Conservation (phyloP, 2,329 filamentous ascomycete species). For the Nemania sp. region DNA sequence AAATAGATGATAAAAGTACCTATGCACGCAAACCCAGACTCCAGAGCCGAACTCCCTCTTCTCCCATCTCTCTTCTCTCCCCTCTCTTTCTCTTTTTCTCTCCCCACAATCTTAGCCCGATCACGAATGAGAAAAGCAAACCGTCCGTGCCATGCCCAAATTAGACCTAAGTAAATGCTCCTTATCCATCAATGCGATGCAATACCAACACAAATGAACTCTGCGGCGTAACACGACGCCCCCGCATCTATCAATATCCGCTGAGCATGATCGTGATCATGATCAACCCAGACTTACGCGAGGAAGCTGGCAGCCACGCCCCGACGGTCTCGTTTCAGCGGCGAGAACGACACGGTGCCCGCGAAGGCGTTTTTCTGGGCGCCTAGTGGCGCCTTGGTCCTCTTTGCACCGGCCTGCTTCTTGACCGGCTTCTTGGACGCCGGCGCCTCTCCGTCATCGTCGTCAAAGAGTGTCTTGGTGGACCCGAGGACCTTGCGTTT, state of each 20-base stretch:
- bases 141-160: background rate
- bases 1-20: slow-evolving; percentile 29
- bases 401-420: slow-evolving; percentile 32
- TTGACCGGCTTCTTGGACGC: slow-evolving; percentile 25
- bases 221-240: too few relatives aligned
- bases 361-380: slow-evolving; percentile 54
- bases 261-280: slow-evolving; percentile 11
- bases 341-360: slow-evolving; percentile 64
- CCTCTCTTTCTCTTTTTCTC: too few relatives aligned
- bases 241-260: background rate
- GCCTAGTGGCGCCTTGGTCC: slow-evolving; percentile 46
- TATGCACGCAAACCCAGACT: slow-evolving; percentile 17
- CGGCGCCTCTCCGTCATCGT: slow-evolving; percentile 54
- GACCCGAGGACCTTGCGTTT: slow-evolving; percentile 74
- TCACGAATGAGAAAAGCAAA: background rate
- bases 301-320: slow-evolving; percentile 66
- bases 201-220: slow-evolving; percentile 3
- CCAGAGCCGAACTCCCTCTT: too few relatives aligned
- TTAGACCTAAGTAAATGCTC: slow-evolving; percentile 24
- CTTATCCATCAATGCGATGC: slow-evolving; percentile 33
- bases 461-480: slow-evolving; percentile 72
- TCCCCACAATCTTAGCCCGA: slow-evolving; percentile 16
- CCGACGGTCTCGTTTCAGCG: slow-evolving; percentile 71
- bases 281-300: slow-evolving; percentile 41
- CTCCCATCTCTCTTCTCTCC: too few relatives aligned